phyloP scores from a whole-genome alignment of 257 asterid species.

The Thymus quinquecostatus region DNA sequence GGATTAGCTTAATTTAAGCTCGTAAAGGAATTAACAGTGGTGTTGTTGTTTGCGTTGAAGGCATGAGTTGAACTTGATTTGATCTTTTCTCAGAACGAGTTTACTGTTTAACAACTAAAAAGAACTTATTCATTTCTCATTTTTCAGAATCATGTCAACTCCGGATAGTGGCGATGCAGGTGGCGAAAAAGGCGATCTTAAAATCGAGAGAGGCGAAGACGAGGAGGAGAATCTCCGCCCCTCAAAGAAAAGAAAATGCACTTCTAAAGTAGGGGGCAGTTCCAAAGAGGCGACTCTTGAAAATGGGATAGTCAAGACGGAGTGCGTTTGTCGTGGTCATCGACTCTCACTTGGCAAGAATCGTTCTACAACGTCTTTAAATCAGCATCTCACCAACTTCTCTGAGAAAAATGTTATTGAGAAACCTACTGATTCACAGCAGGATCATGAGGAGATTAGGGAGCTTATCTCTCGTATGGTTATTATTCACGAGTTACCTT shows the following conservation, averaged over 20 bases:
- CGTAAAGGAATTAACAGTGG: background rate
- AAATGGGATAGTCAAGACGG: too few species aligned
- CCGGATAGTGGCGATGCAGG: background rate
- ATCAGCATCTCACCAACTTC: background rate
- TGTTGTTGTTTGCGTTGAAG: background rate
- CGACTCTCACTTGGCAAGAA: too few species aligned
- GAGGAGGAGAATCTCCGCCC: background rate
- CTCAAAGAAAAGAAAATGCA: background rate
- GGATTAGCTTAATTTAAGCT: background rate
- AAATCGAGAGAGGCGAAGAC: too few species aligned
- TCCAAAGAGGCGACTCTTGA: background rate
- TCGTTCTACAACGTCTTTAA: too few species aligned
- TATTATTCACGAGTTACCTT: background rate
- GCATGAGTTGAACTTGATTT: too few species aligned
- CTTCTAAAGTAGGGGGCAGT: background rate
- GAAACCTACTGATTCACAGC: background rate
- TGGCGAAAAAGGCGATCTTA: background rate
- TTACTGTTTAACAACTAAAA: too few species aligned
- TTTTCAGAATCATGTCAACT: background rate
- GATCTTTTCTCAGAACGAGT: background rate
- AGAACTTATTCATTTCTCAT: background rate
- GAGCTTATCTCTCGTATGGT: background rate
- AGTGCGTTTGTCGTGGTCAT: too few species aligned
- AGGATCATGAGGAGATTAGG: background rate
- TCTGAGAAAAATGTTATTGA: background rate